Evolutionary conservation across 345 rosid species (phyloP), one percentile per base, ranked within the genome.

Genomic region (Conringia planisiliqua): DNA sequence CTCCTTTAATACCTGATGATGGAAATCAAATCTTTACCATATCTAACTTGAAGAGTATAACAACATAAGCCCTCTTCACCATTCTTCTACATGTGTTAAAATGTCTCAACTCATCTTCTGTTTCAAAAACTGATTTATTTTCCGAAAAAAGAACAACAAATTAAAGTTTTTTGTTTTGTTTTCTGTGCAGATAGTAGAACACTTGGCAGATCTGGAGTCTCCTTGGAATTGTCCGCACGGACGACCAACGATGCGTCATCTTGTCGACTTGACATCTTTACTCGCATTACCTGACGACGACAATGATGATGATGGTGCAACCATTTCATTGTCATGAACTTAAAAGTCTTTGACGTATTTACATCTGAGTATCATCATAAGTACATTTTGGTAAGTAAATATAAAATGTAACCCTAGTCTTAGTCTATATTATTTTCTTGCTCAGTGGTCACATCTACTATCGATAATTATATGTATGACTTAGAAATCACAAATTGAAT

Each of bases 141-240:
- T n/a, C n/a, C n/a, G n/a, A n/a, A n/a, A n/a, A n/a, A 2, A 43
- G 35, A n/a, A 24, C 20, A 30, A 30, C 13, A 30, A 14, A 33
- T 10, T 12, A 43, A 11, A 68, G 7, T 52, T 38, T 24, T 33
- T 5, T 22, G 24, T 1, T 24, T 4, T 33, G 26, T 12, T 17
- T 39, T 26, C 6, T 55, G 68, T 46, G 29, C 87, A 95, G 99
- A 90, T 95, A 82, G 79, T 95, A 0, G 85, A 81, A 77, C 96
- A 87, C 84, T 81, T 95, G 74, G 92, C 88, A 52, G 91, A 77
- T 26, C 83, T 95, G 66, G 92, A 84, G 52, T 95, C 99, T 40
- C 99, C 98, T n/a, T 95, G 98, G 98, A 95, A 95, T 81, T 95
- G 96, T 76, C 99, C 99, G 1, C 99, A 95, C 22, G 99, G 99